Percentiles rank a stretch among this genome's conserved stretches.
These are phyloP conservation scores for Auriculariales sp. DNA, from an alignment of 768 basidiomycete species.

Conservation along the genomic window DNA sequence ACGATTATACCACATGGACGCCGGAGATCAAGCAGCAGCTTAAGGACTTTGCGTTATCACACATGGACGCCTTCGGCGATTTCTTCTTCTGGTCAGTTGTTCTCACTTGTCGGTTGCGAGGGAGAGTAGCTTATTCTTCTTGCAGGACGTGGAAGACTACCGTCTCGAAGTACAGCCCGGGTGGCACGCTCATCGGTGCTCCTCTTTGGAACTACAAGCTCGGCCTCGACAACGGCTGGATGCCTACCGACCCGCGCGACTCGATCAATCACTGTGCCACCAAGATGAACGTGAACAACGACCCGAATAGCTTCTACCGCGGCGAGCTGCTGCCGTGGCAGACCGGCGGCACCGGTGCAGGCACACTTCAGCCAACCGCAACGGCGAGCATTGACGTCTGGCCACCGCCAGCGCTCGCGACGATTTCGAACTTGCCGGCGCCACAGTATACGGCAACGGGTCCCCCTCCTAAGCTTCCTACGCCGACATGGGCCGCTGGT, in stretches of 20 bases:
- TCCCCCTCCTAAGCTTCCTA: slow-evolving; percentile 47
- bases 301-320: too few relatives aligned
- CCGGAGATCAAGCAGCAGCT: slow-evolving; percentile 45
- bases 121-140: slow-evolving; percentile 90
- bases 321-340: slow-evolving; percentile 56
- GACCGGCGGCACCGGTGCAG: slow-evolving; percentile 65
- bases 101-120: too few relatives aligned
- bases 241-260: slow-evolving; percentile 74
- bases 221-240: slow-evolving; percentile 83
- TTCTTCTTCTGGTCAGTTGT: slow-evolving; percentile 13
- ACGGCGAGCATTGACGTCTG: slow-evolving; percentile 38
- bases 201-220: slow-evolving; percentile 92
- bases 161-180: slow-evolving; percentile 40
- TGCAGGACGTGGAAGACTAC: slow-evolving; percentile 99
- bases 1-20: slow-evolving; percentile 56
- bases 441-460: slow-evolving; percentile 67
- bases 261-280: slow-evolving; percentile 59
- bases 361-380: slow-evolving; percentile 45
- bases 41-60: slow-evolving; percentile 58
- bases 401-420: slow-evolving; percentile 55
- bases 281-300: slow-evolving; percentile 36
- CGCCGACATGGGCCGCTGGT: slow-evolving; percentile 42
- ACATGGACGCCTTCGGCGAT: slow-evolving; percentile 62
- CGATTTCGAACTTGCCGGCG: slow-evolving; percentile 41
- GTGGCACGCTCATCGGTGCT: slow-evolving; percentile 50